These are phyloP conservation scores for Aspergillus caelatus DNA, from an alignment of 2,329 filamentous ascomycete genomes.

Conservation along the genomic window DNA sequence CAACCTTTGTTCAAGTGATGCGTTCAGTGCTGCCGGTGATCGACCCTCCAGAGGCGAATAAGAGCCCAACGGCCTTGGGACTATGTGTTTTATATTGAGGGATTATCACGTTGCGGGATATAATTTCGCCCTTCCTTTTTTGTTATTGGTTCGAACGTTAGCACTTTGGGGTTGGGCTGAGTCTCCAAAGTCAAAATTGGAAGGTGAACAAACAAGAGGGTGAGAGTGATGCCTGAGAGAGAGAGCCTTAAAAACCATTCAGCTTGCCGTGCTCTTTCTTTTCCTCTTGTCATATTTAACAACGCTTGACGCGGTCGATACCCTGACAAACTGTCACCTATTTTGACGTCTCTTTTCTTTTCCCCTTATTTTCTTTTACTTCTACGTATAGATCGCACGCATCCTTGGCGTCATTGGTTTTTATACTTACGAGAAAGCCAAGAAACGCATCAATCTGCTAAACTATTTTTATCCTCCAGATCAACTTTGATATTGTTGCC, in stretches of 20 bases:
- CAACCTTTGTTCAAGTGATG: background rate
- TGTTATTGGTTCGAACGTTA: background rate
- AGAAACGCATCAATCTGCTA: background rate
- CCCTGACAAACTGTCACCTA: background rate
- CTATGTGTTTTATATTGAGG: background rate
- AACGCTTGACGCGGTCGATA: background rate
- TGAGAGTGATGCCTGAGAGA: background rate
- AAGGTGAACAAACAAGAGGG: background rate
- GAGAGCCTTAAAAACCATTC: background rate
- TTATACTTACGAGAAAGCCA: slow-evolving; percentile 1
- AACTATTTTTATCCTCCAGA: background rate
- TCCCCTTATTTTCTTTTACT: background rate
- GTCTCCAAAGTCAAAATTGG: background rate
- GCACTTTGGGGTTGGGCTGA: background rate
- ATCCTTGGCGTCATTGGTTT: background rate
- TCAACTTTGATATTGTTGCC: background rate
- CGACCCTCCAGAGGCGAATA: background rate
- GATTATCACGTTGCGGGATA: background rate
- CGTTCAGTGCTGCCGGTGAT: background rate
- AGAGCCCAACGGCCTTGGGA: background rate
- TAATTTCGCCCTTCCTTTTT: background rate
- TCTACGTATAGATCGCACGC: background rate
- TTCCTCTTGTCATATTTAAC: background rate
- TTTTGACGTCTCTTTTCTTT: background rate
- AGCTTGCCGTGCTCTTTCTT: background rate